These are phyloP conservation scores for Blastobotrys elegans DNA, from an alignment of 1,139 yeast species.

Conservation along the genomic window DNA sequence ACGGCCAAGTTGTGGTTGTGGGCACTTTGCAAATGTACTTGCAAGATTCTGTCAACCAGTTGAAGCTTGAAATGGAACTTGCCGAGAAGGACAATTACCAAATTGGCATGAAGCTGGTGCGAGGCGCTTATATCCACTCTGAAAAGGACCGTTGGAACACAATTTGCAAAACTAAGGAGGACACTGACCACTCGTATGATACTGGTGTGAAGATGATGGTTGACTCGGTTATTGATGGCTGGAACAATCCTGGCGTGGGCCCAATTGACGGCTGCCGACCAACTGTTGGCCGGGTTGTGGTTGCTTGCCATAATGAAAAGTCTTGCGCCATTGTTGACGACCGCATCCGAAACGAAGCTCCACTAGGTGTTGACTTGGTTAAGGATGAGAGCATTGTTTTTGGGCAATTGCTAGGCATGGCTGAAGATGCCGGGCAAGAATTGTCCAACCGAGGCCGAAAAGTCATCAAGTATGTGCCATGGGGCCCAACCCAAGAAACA, in stretches of 20 bases:
- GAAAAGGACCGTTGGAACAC: conserved; percentile 65
- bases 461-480: conserved; percentile 90
- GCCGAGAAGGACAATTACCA: conserved; percentile 61
- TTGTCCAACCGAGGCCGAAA: conserved; percentile 61
- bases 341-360: conserved; percentile 38
- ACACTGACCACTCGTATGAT: conserved; percentile 74
- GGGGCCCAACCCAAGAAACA: conserved; percentile 97
- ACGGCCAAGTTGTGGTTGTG: conserved; percentile 59
- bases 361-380: conserved; percentile 21
- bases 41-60: conserved; percentile 59
- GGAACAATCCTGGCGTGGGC: conserved; percentile 37
- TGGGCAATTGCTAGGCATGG: conserved; percentile 95
- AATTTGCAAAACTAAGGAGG: conserved; percentile 70
- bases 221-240: conserved; percentile 50
- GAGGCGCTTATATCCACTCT: conserved; percentile 95
- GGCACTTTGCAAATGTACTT: conserved; percentile 95
- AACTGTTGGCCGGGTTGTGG: conserved; percentile 76
- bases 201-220: conserved; percentile 62
- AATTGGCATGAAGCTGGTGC: conserved; percentile 85
- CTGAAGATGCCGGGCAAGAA: conserved; percentile 79
- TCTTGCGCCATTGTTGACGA: conserved; percentile 73
- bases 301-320: conserved; percentile 83
- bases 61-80: conserved; percentile 57
- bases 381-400: conserved; percentile 54
- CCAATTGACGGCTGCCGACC: conserved; percentile 22